phyloP scores from a whole-genome alignment of 2,329 filamentous ascomycete species.

The Chrysosporium queenslandicum region DNA sequence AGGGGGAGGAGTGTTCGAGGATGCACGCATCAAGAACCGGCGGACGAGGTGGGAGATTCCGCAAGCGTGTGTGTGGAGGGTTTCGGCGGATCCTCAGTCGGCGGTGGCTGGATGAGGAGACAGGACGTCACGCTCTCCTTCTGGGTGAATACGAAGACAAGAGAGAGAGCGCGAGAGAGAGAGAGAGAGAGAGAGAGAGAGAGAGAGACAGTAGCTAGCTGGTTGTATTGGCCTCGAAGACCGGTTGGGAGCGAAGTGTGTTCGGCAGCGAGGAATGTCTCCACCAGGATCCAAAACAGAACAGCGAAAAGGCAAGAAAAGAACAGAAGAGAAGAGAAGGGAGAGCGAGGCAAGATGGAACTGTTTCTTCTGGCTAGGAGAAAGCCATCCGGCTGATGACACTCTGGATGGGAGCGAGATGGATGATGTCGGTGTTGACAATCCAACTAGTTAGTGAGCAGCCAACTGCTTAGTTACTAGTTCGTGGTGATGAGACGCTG shows the following conservation, averaged over 20 bases:
- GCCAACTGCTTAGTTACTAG: background rate
- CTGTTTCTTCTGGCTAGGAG: background rate
- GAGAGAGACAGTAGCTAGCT: background rate
- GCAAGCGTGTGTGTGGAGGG: background rate
- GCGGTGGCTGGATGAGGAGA: background rate
- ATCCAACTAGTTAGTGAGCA: background rate
- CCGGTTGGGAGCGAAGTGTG: background rate
- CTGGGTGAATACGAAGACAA: background rate
- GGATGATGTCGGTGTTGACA: background rate
- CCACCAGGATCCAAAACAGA: slow-evolving; percentile 5
- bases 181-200: background rate
- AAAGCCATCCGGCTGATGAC: background rate
- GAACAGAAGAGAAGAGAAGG: background rate
- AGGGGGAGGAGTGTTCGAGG: slow-evolving; percentile 39
- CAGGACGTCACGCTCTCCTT: background rate
- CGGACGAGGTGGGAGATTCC: background rate
- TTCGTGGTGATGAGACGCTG: background rate
- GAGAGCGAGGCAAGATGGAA: background rate
- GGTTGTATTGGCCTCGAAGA: background rate
- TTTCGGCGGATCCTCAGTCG: background rate
- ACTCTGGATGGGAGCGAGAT: background rate
- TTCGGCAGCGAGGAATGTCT: background rate
- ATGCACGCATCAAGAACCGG: slow-evolving; percentile 43
- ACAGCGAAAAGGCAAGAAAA: background rate
- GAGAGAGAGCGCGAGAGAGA: too few species aligned